Conservation (phyloP, 805 yeast genomes). For the Sugiyamaella mastotermitis region DNA sequence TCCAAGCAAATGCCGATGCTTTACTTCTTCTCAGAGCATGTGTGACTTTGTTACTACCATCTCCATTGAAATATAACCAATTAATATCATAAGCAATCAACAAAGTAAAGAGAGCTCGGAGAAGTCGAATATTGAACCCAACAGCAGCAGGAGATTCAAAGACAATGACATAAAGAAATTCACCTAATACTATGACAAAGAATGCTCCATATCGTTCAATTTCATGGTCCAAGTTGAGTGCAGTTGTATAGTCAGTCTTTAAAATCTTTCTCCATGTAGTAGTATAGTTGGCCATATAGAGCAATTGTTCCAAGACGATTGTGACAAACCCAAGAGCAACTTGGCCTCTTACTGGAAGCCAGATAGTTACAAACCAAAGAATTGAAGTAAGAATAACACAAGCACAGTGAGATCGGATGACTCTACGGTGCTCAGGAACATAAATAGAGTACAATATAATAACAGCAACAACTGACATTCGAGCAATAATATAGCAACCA, state of each 20-base stretch:
- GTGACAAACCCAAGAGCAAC: slow-evolving; percentile 40
- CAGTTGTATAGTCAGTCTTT: slow-evolving; percentile 45
- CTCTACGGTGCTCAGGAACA: slow-evolving; percentile 41
- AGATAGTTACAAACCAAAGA: slow-evolving; percentile 49
- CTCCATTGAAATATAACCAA: slow-evolving; percentile 52
- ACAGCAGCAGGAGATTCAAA: slow-evolving; percentile 42
- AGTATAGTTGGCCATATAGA: slow-evolving; percentile 29
- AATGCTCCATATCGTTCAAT: slow-evolving; percentile 56
- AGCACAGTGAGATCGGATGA: slow-evolving; percentile 38
- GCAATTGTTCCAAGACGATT: slow-evolving; percentile 35
- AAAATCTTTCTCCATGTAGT: slow-evolving; percentile 37
- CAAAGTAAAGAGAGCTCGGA: slow-evolving; percentile 44
- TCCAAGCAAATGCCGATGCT: slow-evolving; percentile 40
- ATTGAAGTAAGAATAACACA: slow-evolving; percentile 32
- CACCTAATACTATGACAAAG: slow-evolving; percentile 60
- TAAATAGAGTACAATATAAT: slow-evolving; percentile 38
- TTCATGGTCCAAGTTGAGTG: slow-evolving; percentile 60
- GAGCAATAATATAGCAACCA: slow-evolving; percentile 43
- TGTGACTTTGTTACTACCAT: slow-evolving; percentile 41
- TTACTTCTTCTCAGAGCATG: slow-evolving; percentile 51
- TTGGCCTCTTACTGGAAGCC: slow-evolving; percentile 41
- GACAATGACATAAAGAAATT: slow-evolving; percentile 49
- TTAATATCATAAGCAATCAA: slow-evolving; percentile 44
- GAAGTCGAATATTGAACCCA: slow-evolving; percentile 40
- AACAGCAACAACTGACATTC: slow-evolving; percentile 35